Base-by-base conservation (phyloP, 2,329 filamentous ascomycete species). In the Sporothrix luriei region DNA sequence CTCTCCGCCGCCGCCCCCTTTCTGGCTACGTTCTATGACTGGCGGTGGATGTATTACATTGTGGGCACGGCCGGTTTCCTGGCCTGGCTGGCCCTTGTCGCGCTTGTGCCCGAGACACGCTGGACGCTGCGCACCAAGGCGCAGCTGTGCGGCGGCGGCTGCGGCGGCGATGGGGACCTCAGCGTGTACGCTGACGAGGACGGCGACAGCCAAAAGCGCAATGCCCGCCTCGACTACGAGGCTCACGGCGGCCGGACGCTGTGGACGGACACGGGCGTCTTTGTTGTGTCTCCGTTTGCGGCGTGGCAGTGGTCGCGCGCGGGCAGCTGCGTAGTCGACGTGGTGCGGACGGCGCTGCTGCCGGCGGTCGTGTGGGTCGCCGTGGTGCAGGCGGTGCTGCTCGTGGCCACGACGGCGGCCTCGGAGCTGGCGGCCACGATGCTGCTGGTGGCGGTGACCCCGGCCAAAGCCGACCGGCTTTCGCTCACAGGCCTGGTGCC, bases 1-100 rank as follows among this genome's bases (percentile, higher is more conserved):
- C 72, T 78, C 9, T 76, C 76, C 29, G 76, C 77, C 1, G 73
- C 74, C 1, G 69, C 74, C 16, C 78, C 76, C 3, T 75, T 74
- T 38, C 73, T 80, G 43, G 77, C 77, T 1, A 75, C 75, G 6
- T 73, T 75, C n/a, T 72, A 75, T 14, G 74, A 73, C 64, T 80
- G 78, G 79, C 75, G 79, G 26, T 78, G 73, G 73, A 72, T 81
- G 19, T 80, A 81, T 72, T 78, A 73, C 49, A 75, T 78, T 49
- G 77, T 77, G 1, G 78, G 77, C 0, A 75, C 73, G 6, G 69
- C 75, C 7, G 78, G 76, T 4, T 71, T 77, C 11, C 54, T 77
- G 0, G 76, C 78, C 2, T 80, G 79, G 79, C 55, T 80, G 5
- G 66, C 74, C 24, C 71, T 80, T 5, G 74, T 80, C 6, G 67